Base-by-base conservation (phyloP, 2,329 filamentous ascomycete genomes). In the Cryoendolithus antarcticus region DNA sequence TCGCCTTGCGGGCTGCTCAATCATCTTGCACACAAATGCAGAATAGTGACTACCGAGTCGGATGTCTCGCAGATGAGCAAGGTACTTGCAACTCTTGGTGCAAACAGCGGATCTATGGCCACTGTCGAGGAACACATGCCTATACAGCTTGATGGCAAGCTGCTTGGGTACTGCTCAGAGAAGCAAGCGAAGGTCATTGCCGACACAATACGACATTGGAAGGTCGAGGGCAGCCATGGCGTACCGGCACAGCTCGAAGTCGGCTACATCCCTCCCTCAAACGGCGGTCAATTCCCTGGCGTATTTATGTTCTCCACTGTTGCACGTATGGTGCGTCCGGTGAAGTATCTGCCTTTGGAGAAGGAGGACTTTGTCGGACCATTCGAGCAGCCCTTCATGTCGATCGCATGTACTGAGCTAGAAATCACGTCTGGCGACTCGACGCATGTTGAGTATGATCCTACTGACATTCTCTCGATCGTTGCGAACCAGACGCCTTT, bases 401-500 rank as follows among this genome's bases (percentile, higher is more conserved):
- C 86, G 35, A 94, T 98, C 57, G 88, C 91, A 13, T 88, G 86
- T 51, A 80, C 84, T n/a, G 81, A 88, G 36, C 73, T 80, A 28
- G 91, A 98, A 59, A 77, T 96, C 44, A 72, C 82, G 21, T 83
- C 86, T n/a, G 86, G 86, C 35, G 74, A 88, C 54, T 86, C 86
- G 4, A 94, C 86, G 0, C 91, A 98, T 57, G 86, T 96, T 33
- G 91, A 98, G 62, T 84, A 83, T 53, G 81, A 88, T 42, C 88
- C 91, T 2, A 98, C 91, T 28, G 91, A 96, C 62, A 96, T 98
- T 48, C 75, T 98, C 19, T 96, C 89, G 6, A 96, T 98, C 48
- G 73, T 98, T 38, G 91, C 91, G 54, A 96, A 96, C 64, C 93
- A 95, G 81, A 98, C 91, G 0, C 91, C 91, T 3, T 98, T 98